Conservation (phyloP, 108 stramenopile species). For the Cyclotella cryptica region DNA sequence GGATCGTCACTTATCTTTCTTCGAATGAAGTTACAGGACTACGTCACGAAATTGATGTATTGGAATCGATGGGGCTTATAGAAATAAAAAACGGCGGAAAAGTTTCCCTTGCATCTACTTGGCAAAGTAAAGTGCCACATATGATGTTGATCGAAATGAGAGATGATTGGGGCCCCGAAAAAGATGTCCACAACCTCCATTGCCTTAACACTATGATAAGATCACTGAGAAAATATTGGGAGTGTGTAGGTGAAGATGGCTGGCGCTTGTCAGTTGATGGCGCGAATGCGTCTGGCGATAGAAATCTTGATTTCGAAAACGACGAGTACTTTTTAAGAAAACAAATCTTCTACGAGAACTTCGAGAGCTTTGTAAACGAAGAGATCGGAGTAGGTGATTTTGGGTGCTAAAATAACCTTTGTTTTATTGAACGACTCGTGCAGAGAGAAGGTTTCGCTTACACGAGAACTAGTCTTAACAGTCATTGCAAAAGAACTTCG, state of each 20-base stretch:
- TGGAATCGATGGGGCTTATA: constrained; percentile 57
- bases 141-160: constrained; percentile 75
- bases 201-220: constrained; percentile 45
- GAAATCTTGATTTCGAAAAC: constrained; percentile 66
- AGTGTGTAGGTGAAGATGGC: constrained; percentile 51
- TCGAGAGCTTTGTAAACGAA: constrained; percentile 45
- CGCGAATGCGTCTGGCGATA: constrained; percentile 43
- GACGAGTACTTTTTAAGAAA: constrained; percentile 70
- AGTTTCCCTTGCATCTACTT: constrained; percentile 57
- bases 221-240: constrained; percentile 42
- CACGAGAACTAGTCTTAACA: too few relatives aligned
- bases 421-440: too few relatives aligned
- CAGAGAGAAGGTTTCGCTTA: too few relatives aligned
- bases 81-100: constrained; percentile 40
- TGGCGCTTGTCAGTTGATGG: constrained; percentile 47
- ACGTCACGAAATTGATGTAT: constrained; percentile 68
- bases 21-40: constrained; percentile 66
- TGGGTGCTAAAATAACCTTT: constrained; percentile 48
- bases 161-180: constrained; percentile 56
- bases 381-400: constrained; percentile 74
- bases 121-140: constrained; percentile 67
- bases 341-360: constrained; percentile 64
- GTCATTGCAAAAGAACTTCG: too few relatives aligned
- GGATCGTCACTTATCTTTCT: constrained; percentile 53
- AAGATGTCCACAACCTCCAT: constrained; percentile 58